Conservation (phyloP, 306 rosid species). For the Spatholobus suberectus region DNA sequence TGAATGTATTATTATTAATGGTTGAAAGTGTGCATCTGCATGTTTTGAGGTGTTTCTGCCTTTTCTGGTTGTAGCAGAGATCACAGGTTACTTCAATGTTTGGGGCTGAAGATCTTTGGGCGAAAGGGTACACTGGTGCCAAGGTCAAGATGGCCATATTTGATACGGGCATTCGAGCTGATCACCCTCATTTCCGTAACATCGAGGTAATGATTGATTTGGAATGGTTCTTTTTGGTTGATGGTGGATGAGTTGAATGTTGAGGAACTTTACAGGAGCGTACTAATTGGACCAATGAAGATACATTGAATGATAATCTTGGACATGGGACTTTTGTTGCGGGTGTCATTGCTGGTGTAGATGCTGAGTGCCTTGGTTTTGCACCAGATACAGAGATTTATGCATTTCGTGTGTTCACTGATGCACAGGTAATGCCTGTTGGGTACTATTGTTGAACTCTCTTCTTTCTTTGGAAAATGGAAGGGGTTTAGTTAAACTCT, state of each 20-base stretch:
- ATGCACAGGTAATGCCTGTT: conserved; percentile 94
- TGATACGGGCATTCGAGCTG: conserved; percentile 93
- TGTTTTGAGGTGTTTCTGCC: conserved; percentile 34
- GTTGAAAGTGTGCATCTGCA: neutral
- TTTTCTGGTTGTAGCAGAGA: conserved; percentile 59
- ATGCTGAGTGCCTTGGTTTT: conserved; percentile 91
- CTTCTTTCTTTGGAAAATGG: conserved; percentile 15
- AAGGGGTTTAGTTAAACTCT: neutral
- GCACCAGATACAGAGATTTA: conserved; percentile 98
- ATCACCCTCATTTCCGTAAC: conserved; percentile 94
- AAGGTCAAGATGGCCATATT: conserved; percentile 98
- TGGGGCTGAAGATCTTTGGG: conserved; percentile 89
- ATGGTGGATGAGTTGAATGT: conserved; percentile 37
- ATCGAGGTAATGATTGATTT: conserved; percentile 68
- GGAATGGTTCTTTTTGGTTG: neutral
- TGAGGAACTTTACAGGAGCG: conserved; percentile 73
- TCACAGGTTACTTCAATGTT: conserved; percentile 91
- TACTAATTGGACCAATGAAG: conserved; percentile 97
- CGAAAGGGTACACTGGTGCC: conserved; percentile 80
- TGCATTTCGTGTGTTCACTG: conserved; percentile 99
- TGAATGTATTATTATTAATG: conserved; percentile 21
- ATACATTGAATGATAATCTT: conserved; percentile 91
- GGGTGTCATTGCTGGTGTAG: conserved; percentile 91
- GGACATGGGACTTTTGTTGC: conserved; percentile 99
- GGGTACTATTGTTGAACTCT: conserved; percentile 34